Conservation (phyloP, 306 rosid species). For the Begonia loranthoides region DNA sequence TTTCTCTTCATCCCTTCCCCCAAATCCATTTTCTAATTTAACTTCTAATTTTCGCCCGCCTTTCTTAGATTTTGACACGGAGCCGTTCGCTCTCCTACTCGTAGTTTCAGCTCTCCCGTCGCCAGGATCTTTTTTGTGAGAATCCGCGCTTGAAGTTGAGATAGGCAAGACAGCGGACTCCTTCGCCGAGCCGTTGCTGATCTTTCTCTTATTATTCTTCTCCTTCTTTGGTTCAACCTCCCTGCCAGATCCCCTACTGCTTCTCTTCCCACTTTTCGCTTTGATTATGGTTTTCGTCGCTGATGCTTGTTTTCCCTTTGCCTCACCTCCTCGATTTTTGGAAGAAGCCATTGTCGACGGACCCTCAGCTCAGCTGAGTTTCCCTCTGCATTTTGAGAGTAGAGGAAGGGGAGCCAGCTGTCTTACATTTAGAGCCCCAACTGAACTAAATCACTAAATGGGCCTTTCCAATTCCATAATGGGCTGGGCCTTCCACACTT, state of each 20-base stretch:
- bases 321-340: slow-evolving; percentile 21
- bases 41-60: slow-evolving; percentile 9
- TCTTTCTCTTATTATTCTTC: slow-evolving; percentile 8
- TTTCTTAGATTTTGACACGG: slow-evolving; percentile 12
- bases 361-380: too few species aligned
- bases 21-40: slow-evolving; percentile 12
- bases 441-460: too few species aligned
- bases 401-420: too few species aligned
- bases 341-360: slow-evolving; percentile 51
- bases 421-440: too few species aligned
- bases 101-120: slow-evolving; percentile 13
- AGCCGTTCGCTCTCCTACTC: slow-evolving; percentile 11
- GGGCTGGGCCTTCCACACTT: too few species aligned
- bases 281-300: slow-evolving; percentile 12
- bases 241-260: not conserved
- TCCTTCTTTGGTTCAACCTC: slow-evolving; percentile 2
- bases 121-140: slow-evolving; percentile 4
- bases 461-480: too few species aligned
- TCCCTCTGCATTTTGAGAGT: too few species aligned
- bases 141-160: slow-evolving; percentile 23
- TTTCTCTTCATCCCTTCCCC: slow-evolving; percentile 14
- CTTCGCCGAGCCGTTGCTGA: slow-evolving; percentile 29
- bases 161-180: not conserved
- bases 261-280: slow-evolving; percentile 1
- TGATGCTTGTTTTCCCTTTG: slow-evolving; percentile 20